Evolutionary conservation across 2,329 filamentous ascomycete genomes (phyloP), one percentile per base, ranked within the genome.

Genomic region (Fusarium torulosum): DNA sequence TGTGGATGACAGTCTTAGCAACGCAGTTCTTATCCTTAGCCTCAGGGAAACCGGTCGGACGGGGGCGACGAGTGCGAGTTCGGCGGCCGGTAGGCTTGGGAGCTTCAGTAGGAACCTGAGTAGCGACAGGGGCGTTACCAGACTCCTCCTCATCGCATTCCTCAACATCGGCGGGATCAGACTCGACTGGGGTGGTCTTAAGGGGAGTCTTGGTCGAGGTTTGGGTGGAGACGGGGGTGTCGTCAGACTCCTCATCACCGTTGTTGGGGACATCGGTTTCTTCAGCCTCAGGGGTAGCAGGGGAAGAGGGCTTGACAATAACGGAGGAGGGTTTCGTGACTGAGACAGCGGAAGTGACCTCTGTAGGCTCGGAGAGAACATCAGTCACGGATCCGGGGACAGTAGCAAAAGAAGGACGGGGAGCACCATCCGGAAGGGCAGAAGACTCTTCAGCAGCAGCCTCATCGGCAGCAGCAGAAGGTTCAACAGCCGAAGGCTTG

Each of bases 371-470:
- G n/a, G 59, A 43, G 6, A 70, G 62, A 43, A 67, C 38, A 31
- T 71, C 49, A 19, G 62, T 59, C n/a, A 69, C 67, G 7, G 45
- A 49, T 15, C n/a, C 31, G 6, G 70, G 57, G 25, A 66, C 54
- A 4, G 61, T 51, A 21, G 57, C 53, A 19, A 71, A 59, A 9
- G 71, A 65, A 50, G 71, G 71, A 27, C 63, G 70, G 5, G 71
- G 71, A 15, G 71, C 61, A 19, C 20, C 66, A 7, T 45, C 44
- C 27, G 67, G 59, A 33, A 67, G 13, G 21, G 23, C 23, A 33
- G 37, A 29, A n/a, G 63, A 35, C 23, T 56, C 31, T n/a, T n/a
- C 47, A 11, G 43, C 29, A 17, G 41, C 27, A 17, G 56, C 50
- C 8, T 11, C 33, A 37, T 67, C 56, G 41, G 53, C 55, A 41